phyloP scores from a whole-genome alignment of 2,329 filamentous ascomycete species.

The Sporothrix globosa region DNA sequence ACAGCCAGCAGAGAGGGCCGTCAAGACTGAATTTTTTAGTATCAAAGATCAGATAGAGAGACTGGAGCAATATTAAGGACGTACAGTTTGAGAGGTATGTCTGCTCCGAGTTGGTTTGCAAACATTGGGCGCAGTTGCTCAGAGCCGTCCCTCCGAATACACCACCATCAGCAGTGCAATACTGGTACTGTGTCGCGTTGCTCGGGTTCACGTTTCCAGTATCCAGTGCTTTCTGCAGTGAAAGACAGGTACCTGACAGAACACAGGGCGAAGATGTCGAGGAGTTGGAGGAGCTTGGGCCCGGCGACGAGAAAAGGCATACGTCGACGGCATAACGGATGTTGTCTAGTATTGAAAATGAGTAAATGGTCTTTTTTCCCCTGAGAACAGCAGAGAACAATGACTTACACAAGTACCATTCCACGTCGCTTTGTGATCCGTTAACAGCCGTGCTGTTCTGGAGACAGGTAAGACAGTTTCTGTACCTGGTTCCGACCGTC shows the following conservation, averaged over 20 bases:
- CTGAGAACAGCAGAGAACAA: background rate
- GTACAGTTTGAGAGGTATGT: slow-evolving; percentile 55
- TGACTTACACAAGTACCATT: slow-evolving; percentile 54
- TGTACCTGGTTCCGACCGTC: slow-evolving; percentile 50
- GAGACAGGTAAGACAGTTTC: slow-evolving; percentile 53
- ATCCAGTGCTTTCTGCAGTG: slow-evolving; percentile 47
- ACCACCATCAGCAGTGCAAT: slow-evolving; percentile 48
- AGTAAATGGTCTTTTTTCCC: background rate
- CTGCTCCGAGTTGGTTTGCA: slow-evolving; percentile 48
- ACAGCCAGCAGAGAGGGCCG: slow-evolving; percentile 54
- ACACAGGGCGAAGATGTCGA: slow-evolving; percentile 51
- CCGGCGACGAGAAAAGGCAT: slow-evolving; percentile 50
- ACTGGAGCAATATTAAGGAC: slow-evolving; percentile 35
- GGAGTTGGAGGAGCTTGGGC: slow-evolving; percentile 40
- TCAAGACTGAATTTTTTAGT: slow-evolving; percentile 47
- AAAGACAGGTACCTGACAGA: slow-evolving; percentile 48
- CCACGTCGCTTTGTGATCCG: slow-evolving; percentile 48
- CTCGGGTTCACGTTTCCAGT: slow-evolving; percentile 41
- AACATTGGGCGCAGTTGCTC: slow-evolving; percentile 49
- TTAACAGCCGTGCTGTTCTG: slow-evolving; percentile 50
- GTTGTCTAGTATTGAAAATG: slow-evolving; percentile 48
- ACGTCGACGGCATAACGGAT: slow-evolving; percentile 53
- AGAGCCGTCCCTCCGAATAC: slow-evolving; percentile 43
- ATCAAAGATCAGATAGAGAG: background rate
- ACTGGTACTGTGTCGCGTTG: slow-evolving; percentile 44